Percentiles rank a stretch among this genome's conserved stretches.
These are phyloP conservation scores for Heliosperma pusillum DNA, from an alignment of 148 eudicot genomes.

Conservation along the genomic window DNA sequence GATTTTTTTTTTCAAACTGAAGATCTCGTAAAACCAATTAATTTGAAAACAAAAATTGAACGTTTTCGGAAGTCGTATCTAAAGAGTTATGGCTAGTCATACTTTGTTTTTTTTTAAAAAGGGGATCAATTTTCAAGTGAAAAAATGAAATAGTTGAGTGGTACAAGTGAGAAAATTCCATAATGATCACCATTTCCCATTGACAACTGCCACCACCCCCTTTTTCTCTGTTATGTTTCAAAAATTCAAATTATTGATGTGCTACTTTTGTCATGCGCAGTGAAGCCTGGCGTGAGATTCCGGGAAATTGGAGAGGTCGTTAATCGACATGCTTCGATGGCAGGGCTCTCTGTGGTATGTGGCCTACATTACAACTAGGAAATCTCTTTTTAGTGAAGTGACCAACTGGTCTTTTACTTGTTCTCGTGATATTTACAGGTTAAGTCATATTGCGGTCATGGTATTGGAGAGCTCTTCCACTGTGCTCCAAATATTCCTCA, in stretches of 20 bases:
- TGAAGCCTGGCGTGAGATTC: conserved; percentile 93
- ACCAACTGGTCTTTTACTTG: background rate
- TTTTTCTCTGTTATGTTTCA: background rate
- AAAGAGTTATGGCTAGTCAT: no score
- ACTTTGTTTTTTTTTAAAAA: no score
- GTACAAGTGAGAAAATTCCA: no score
- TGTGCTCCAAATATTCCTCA: conserved; percentile 99
- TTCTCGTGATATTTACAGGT: conserved; percentile 47
- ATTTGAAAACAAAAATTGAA: no score
- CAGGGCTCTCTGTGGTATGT: conserved; percentile 91
- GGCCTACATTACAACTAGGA: background rate
- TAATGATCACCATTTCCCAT: background rate
- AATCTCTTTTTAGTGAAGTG: background rate
- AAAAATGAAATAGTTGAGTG: no score
- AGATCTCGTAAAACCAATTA: no score
- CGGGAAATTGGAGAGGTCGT: conserved; percentile 94
- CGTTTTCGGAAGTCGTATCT: no score
- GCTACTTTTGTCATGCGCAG: conserved; percentile 34
- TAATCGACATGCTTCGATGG: conserved; percentile 89
- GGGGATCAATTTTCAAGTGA: no score
- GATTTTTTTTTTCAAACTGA: no score
- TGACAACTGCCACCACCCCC: background rate
- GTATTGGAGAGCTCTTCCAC: conserved; percentile 98
- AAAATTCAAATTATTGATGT: no score
- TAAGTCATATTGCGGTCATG: conserved; percentile 91